These are phyloP conservation scores for Plantago lanceolata DNA, from an alignment of 305 asterid species.

Conservation along the genomic window DNA sequence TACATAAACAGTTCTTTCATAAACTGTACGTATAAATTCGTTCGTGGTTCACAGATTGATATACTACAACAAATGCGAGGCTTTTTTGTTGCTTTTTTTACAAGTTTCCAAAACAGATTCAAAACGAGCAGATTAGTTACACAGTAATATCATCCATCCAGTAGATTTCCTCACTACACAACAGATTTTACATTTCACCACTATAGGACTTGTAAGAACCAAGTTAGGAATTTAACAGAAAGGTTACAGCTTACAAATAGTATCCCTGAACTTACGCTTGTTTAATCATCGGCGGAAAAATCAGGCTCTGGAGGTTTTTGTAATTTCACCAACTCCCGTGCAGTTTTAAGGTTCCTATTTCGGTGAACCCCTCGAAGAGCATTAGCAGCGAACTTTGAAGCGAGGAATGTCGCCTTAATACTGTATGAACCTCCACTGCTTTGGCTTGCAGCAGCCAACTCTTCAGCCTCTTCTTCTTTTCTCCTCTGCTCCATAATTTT, in stretches of 20 bases:
- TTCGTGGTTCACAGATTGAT: slow-evolving; percentile 8
- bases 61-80: slow-evolving; percentile 17
- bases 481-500: slow-evolving; percentile 63
- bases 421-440: slow-evolving; percentile 63
- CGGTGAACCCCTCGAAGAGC: slow-evolving; percentile 93
- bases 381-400: slow-evolving; percentile 85
- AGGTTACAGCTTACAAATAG: neutral
- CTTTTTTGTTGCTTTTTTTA: slow-evolving; percentile 15
- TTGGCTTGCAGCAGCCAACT: slow-evolving; percentile 38
- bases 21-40: neutral
- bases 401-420: slow-evolving; percentile 84
- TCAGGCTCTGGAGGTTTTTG: slow-evolving; percentile 99
- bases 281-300: slow-evolving; percentile 85
- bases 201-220: slow-evolving; percentile 14
- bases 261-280: neutral
- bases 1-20: neutral
- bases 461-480: slow-evolving; percentile 79
- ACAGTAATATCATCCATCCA: slow-evolving; percentile 4
- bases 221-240: slow-evolving; percentile 16
- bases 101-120: slow-evolving; percentile 20
- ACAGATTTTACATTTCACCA: slow-evolving; percentile 20
- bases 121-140: slow-evolving; percentile 25
- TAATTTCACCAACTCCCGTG: slow-evolving; percentile 77
- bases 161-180: slow-evolving; percentile 22
- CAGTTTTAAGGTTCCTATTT: slow-evolving; percentile 81